A percentile compares a stretch with the other conserved stretches of the same genome.
Evolutionary conservation across 768 basidiomycete species (phyloP).

Genomic region (Heimioporus sp.): DNA sequence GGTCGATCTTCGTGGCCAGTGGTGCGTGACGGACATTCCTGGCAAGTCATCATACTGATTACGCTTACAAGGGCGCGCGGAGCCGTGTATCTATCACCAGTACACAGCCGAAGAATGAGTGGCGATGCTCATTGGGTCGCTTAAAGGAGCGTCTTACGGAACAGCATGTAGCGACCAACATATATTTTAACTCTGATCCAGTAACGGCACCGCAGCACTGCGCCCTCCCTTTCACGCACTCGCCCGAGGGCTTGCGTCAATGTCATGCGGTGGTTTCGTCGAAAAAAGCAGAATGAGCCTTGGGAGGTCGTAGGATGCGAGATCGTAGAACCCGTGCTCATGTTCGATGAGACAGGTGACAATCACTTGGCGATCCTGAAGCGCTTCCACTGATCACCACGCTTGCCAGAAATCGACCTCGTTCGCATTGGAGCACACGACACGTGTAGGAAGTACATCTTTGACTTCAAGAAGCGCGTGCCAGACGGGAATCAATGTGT

Average conservation of each 20-base stretch:
- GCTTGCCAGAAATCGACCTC: slow-evolving; percentile 54
- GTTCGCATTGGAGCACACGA: slow-evolving; percentile 50
- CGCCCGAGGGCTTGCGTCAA: slow-evolving; percentile 14
- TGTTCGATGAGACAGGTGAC: slow-evolving; percentile 63
- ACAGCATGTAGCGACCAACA: slow-evolving; percentile 9
- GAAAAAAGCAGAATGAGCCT: slow-evolving; percentile 48
- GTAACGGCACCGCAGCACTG: slow-evolving; percentile 16
- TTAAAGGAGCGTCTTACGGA: slow-evolving; percentile 11
- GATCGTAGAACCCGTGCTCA: slow-evolving; percentile 60
- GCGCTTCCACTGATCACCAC: slow-evolving; percentile 4
- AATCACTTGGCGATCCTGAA: slow-evolving; percentile 9
- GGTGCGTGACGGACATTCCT: background rate
- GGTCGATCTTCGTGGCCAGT: background rate
- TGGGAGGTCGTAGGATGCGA: slow-evolving; percentile 80
- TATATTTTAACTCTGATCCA: slow-evolving; percentile 9
- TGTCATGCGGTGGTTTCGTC: slow-evolving; percentile 43
- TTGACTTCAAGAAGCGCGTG: slow-evolving; percentile 49
- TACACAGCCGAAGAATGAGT: slow-evolving; percentile 4
- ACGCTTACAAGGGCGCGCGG: background rate
- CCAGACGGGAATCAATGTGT: slow-evolving; percentile 46
- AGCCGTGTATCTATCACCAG: background rate
- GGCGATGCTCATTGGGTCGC: slow-evolving; percentile 19
- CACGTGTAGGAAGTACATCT: slow-evolving; percentile 60
- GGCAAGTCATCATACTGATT: slow-evolving; percentile 11
- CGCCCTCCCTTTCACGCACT: slow-evolving; percentile 12